A percentile compares a stretch with the other conserved stretches of the same genome.
These are phyloP conservation scores for Rusavskia elegans DNA, from an alignment of 495 filamentous ascomycete genomes.

Conservation along the genomic window DNA sequence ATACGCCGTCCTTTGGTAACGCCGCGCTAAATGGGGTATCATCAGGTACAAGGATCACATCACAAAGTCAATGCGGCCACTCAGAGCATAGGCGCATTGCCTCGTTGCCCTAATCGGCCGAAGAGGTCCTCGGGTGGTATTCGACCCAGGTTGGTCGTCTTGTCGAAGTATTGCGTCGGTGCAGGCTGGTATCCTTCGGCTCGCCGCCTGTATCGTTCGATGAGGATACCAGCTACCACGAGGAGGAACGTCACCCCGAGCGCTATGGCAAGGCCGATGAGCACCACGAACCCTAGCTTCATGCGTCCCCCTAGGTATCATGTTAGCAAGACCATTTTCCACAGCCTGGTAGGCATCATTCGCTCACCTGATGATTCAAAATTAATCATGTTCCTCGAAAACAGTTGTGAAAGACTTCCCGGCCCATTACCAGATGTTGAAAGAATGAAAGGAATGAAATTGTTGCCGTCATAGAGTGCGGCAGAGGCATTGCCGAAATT, in stretches of 20 bases:
- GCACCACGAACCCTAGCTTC: slow-evolving; percentile 71
- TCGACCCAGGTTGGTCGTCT: slow-evolving; percentile 57
- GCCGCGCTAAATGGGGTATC: slow-evolving; percentile 2
- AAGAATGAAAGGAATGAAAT: slow-evolving; percentile 63
- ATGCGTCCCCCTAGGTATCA: slow-evolving; percentile 34
- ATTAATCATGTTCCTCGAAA: slow-evolving; percentile 56
- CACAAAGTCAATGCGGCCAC: not conserved
- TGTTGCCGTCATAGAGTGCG: slow-evolving; percentile 69
- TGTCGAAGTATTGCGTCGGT: slow-evolving; percentile 57
- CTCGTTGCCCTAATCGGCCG: slow-evolving; percentile 30
- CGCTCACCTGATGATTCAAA: slow-evolving; percentile 39
- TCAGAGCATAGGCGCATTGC: slow-evolving; percentile 13
- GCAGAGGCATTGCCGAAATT: slow-evolving; percentile 74
- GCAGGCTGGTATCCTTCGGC: slow-evolving; percentile 77
- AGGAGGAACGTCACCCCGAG: slow-evolving; percentile 77
- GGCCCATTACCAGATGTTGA: slow-evolving; percentile 46
- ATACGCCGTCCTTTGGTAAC: not conserved
- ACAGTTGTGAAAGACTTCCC: slow-evolving; percentile 62
- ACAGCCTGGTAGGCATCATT: slow-evolving; percentile 3
- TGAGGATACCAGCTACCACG: slow-evolving; percentile 66
- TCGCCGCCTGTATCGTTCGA: slow-evolving; percentile 69
- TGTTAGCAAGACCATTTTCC: not conserved
- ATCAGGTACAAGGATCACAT: not conserved
- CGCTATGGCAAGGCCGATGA: slow-evolving; percentile 84
- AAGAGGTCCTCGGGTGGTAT: slow-evolving; percentile 74